Evolutionary conservation across 75 land plant species (phyloP), one percentile per base, ranked within the genome.

Genomic region (Selaginella moellendorffii): DNA sequence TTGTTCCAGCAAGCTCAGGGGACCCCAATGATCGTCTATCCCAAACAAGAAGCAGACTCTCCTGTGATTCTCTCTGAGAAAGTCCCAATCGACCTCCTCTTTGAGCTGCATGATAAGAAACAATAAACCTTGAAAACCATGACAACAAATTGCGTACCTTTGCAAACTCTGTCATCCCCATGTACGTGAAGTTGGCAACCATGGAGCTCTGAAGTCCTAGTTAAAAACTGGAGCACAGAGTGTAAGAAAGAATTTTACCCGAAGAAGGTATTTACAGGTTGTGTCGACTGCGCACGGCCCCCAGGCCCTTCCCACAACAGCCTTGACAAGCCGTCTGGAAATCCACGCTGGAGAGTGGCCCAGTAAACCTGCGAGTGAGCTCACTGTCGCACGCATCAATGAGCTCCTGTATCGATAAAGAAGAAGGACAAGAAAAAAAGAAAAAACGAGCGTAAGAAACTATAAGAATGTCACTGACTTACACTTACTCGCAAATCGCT

Each of bases 11-110:
- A 81, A 64, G 18, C 84, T 62, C 58, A 87, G 64, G 10, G 97
- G 97, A 2, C 88, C 97, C 97, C 97, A 90, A 58, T 90, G 97
- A 67, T 90, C 97, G 72, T 90, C 79, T 51, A 31, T 63, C 10
- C 97, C 88, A 76, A 84, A 87, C 30, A 90, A 70, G 69, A 90
- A 72, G n/a, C 83, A 77, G 23, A 84, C 72, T 27, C 68, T 67
- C n/a, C 53, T 65, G 56, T 72, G 66, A 24, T 78, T 80, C 29
- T 64, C 79, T 74, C 68, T 80, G 60, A 90, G 66, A 59, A 84
- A 84, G 26, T 28, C 63, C 92, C 92, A 90, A 36, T 87, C 97
- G 51, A 80, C 83, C 29, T 76, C 69, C 67, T 68, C 67, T 59
- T 81, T 66, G 60, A 90, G 70, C 92, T 86, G 70, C 36, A 31